These are phyloP conservation scores for Phtheirospermum japonicum DNA, from an alignment of 257 asterid species.

Conservation along the genomic window DNA sequence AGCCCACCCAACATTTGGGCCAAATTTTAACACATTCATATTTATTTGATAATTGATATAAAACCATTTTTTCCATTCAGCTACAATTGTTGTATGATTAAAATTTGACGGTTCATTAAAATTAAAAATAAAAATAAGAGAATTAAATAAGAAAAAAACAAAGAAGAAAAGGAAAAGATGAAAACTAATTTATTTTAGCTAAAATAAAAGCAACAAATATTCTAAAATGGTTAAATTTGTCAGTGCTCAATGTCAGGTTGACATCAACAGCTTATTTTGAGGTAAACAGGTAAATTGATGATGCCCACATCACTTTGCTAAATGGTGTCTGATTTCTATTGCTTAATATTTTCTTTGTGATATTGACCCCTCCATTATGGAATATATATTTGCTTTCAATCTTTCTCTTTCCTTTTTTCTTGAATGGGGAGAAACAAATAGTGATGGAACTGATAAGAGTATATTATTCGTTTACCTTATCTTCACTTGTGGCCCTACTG, in stretches of 20 bases:
- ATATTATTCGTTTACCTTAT: slow-evolving; percentile 26
- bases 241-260: slow-evolving; percentile 14
- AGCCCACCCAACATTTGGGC: too few relatives aligned
- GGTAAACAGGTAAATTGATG: slow-evolving; percentile 24
- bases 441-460: slow-evolving; percentile 29
- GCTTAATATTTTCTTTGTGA: slow-evolving; percentile 23
- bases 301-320: not conserved
- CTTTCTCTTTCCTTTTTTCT: slow-evolving; percentile 19
- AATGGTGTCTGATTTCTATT: slow-evolving; percentile 27
- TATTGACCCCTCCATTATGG: slow-evolving; percentile 33
- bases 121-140: too few relatives aligned
- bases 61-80: too few relatives aligned
- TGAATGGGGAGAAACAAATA: slow-evolving; percentile 32
- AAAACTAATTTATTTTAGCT: not conserved
- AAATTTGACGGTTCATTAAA: too few relatives aligned
- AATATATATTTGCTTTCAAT: slow-evolving; percentile 9
- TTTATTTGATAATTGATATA: not conserved
- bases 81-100: too few relatives aligned
- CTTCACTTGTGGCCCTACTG: slow-evolving; percentile 24
- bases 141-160: not conserved
- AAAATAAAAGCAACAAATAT: slow-evolving; percentile 1
- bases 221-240: slow-evolving; percentile 10
- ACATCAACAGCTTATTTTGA: slow-evolving; percentile 22
- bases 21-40: too few relatives aligned
- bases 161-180: not conserved